phyloP scores from a whole-genome alignment of 495 filamentous ascomycete genomes.

The Podospora didyma region DNA sequence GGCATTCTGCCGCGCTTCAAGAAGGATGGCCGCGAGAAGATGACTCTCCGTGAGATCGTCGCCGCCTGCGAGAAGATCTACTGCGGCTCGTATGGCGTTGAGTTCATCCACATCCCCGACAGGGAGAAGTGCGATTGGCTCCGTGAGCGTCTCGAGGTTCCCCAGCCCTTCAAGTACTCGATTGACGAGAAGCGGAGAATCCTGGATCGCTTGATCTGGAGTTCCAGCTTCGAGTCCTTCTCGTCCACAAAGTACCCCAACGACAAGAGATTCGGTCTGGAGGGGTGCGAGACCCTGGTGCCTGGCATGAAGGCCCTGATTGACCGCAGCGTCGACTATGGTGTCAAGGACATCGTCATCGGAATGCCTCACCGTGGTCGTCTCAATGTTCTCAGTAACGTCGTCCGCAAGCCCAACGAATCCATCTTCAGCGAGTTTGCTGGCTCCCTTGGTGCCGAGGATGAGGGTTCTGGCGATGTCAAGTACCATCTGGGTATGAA shows the following conservation, averaged over 20 bases:
- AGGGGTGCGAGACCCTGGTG: conserved; percentile 93
- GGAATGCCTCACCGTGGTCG: conserved; percentile 99
- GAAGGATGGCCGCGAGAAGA: conserved; percentile 81
- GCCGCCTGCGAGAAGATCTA: conserved; percentile 90
- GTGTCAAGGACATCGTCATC: conserved; percentile 97
- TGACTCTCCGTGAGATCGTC: conserved; percentile 94
- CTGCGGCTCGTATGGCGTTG: conserved; percentile 92
- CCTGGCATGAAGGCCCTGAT: conserved; percentile 99
- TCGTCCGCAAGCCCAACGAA: conserved; percentile 97
- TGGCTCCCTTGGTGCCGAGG: conserved; percentile 79
- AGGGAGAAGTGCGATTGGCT: conserved; percentile 98
- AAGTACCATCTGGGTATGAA: conserved; percentile 99
- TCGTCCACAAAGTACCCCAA: conserved; percentile 96
- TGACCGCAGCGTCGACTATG: conserved; percentile 95
- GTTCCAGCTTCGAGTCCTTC: conserved; percentile 92
- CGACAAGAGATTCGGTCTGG: conserved; percentile 97
- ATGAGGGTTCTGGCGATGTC: conserved; percentile 97
- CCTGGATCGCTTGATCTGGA: conserved; percentile 96
- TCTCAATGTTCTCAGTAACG: conserved; percentile 96
- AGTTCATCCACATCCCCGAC: conserved; percentile 98
- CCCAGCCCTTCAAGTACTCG: conserved; percentile 89
- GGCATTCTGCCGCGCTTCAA: conserved; percentile 95
- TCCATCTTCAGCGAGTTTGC: conserved; percentile 99
- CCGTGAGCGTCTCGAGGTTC: conserved; percentile 87
- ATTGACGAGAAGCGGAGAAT: conserved; percentile 97